Percentiles rank a stretch among this genome's conserved stretches.
Conservation (phyloP, 495 filamentous ascomycete species). For the Aspergillus campestris region DNA sequence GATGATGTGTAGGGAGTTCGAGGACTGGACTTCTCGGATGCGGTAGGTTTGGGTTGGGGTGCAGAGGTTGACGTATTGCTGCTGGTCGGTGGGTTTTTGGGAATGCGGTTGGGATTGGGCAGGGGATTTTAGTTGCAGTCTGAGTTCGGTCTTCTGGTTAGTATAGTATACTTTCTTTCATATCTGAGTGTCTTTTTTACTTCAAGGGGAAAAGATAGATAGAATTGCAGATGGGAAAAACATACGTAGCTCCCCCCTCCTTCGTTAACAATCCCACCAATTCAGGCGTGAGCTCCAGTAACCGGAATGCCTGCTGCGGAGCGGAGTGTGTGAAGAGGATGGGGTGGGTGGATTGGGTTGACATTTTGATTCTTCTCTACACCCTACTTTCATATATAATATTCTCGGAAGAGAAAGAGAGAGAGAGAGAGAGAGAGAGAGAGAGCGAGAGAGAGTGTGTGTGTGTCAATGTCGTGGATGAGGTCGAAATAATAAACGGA, state of each 20-base stretch:
- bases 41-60: constrained; percentile 62
- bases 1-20: constrained; percentile 73
- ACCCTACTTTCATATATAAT: too few species aligned
- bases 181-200: background rate
- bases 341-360: constrained; percentile 48
- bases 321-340: constrained; percentile 57
- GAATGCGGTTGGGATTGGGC: constrained; percentile 8
- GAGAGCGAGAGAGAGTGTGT: constrained; percentile 1
- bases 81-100: constrained; percentile 30
- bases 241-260: constrained; percentile 51
- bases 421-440: constrained; percentile 1
- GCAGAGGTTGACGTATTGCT: constrained; percentile 59
- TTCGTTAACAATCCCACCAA: constrained; percentile 59
- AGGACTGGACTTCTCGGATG: constrained; percentile 84
- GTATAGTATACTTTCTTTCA: too few species aligned
- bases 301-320: constrained; percentile 54
- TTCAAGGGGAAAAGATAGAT: background rate
- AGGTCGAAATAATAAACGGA: background rate
- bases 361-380: constrained; percentile 33
- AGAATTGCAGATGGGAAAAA: constrained; percentile 1
- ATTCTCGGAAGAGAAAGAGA: background rate
- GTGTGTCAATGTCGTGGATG: too few species aligned
- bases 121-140: constrained; percentile 58
- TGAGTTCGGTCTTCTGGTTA: constrained; percentile 19
- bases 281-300: constrained; percentile 76